These are phyloP conservation scores for Rauvolfia tetraphylla DNA, from an alignment of 257 asterid species.

Conservation along the genomic window DNA sequence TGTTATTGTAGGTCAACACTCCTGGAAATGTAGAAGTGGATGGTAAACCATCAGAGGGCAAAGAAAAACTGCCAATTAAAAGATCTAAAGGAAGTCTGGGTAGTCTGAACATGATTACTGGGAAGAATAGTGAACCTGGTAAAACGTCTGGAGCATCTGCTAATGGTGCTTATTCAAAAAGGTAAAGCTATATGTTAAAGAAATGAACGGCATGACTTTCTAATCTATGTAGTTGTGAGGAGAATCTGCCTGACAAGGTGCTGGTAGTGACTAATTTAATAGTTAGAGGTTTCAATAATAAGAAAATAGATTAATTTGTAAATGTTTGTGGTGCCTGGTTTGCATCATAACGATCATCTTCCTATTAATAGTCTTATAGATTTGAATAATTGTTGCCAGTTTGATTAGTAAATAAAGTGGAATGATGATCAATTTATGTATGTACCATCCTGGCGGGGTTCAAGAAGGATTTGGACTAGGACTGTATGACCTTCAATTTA, in stretches of 20 bases:
- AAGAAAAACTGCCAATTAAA: conserved; percentile 88
- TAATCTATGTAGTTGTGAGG: neutral
- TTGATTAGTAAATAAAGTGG: neutral
- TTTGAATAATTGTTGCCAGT: neutral
- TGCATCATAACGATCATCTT: neutral
- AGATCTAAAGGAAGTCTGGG: conserved; percentile 91
- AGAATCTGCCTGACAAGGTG: neutral
- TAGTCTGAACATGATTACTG: conserved; percentile 77
- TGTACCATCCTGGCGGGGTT: neutral
- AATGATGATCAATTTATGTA: neutral
- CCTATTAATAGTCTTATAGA: neutral
- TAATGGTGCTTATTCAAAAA: conserved; percentile 68
- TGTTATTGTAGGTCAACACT: conserved; percentile 46
- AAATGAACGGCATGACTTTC: neutral
- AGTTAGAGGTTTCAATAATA: neutral
- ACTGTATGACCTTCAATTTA: neutral
- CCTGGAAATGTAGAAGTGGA: conserved; percentile 62
- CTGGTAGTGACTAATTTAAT: neutral
- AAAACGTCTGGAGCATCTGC: conserved; percentile 63
- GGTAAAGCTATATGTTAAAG: conserved; percentile 36
- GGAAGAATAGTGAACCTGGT: conserved; percentile 64
- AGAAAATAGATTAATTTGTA: neutral
- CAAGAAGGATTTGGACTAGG: neutral
- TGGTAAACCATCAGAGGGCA: conserved; percentile 71
- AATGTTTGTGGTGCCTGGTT: neutral